These are phyloP conservation scores for Miscanthus lutarioriparius DNA, from an alignment of 176 grass and related monocot species.

Conservation along the genomic window DNA sequence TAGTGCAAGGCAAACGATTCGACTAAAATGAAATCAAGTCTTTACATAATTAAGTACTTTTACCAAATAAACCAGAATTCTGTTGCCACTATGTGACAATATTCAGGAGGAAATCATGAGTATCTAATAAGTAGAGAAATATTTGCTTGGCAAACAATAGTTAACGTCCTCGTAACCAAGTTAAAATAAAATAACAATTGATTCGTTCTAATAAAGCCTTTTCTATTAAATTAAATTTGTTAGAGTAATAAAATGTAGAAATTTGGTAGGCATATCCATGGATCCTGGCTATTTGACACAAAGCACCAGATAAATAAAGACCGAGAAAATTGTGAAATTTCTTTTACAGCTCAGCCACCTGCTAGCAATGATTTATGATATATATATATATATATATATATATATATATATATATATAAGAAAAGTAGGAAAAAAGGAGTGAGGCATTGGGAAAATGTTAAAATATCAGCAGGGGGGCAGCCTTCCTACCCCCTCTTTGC, in stretches of 20 bases:
- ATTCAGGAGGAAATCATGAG: neutral
- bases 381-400: neutral
- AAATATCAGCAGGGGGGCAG: neutral
- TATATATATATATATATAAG: neutral
- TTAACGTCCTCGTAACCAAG: neutral
- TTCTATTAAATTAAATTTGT: slow-evolving; percentile 3
- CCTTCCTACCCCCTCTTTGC: slow-evolving; percentile 14
- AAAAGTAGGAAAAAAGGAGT: neutral
- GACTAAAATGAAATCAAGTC: neutral
- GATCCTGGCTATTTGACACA: neutral
- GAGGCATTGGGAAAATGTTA: neutral
- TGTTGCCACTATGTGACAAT: neutral
- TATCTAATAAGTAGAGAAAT: neutral
- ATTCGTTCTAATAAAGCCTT: neutral
- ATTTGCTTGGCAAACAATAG: neutral
- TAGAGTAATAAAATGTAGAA: too few species aligned
- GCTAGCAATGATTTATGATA: neutral
- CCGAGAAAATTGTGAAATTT: slow-evolving; percentile 33
- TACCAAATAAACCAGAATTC: neutral
- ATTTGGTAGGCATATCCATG: too few species aligned
- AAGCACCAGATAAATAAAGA: slow-evolving; percentile 11
- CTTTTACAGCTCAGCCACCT: slow-evolving; percentile 27
- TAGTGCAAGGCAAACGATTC: too few species aligned
- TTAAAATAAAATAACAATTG: neutral
- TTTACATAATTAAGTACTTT: neutral